These are phyloP conservation scores for Skeletonema menzelii DNA, from an alignment of 108 stramenopile species.

Conservation along the genomic window DNA sequence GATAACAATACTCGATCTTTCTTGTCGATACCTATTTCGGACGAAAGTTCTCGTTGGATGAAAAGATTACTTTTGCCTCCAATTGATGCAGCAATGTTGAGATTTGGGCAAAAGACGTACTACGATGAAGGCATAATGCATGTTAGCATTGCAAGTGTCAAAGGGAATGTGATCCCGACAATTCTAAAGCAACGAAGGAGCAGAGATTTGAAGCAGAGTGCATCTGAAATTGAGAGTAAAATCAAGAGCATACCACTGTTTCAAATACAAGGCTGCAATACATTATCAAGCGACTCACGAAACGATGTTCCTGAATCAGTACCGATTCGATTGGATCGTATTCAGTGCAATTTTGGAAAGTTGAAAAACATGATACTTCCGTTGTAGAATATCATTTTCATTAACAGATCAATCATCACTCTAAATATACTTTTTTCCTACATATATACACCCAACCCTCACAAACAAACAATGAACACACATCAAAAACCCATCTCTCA, in stretches of 20 bases:
- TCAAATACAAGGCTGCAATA: not conserved
- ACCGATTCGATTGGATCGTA: conserved; percentile 18
- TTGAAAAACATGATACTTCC: conserved; percentile 12
- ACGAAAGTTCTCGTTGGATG: conserved; percentile 22
- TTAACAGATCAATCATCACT: not conserved
- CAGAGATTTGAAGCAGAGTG: not conserved
- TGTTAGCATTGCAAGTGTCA: conserved; percentile 44
- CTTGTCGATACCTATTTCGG: conserved; percentile 28
- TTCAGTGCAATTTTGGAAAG: conserved; percentile 36
- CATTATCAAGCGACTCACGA: not conserved
- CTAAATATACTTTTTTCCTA: no score
- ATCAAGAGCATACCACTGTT: conserved; percentile 18
- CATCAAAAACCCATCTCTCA: conserved; percentile 3
- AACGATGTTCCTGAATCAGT: conserved; percentile 21
- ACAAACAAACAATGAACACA: not conserved
- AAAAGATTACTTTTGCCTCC: conserved; percentile 29
- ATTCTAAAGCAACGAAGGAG: conserved; percentile 6
- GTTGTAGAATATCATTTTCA: not conserved
- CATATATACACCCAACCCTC: not conserved
- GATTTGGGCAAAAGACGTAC: conserved; percentile 31
- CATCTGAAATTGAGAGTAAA: not conserved
- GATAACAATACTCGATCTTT: conserved; percentile 33
- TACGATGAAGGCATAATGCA: conserved; percentile 37
- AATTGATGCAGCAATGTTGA: conserved; percentile 32
- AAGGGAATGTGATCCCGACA: conserved; percentile 30